These are phyloP conservation scores for Hemisphaericaspora xylanilytica DNA, from an alignment of 1,139 yeast species.

Conservation along the genomic window DNA sequence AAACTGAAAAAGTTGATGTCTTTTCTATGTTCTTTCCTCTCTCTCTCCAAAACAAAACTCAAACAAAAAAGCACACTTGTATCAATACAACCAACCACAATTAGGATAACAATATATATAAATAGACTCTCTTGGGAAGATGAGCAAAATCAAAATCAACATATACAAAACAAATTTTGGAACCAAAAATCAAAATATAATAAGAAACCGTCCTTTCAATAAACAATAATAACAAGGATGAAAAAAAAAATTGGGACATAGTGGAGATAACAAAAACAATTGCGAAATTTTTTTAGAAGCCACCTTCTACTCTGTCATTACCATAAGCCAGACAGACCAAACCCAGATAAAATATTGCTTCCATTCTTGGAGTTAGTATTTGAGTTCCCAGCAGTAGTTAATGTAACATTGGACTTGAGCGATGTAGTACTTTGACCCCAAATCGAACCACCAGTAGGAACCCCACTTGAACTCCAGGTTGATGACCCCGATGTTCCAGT, in stretches of 20 bases:
- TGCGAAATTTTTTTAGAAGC: background rate
- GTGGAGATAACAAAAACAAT: background rate
- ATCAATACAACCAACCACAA: conserved; percentile 3
- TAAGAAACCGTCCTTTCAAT: conserved; percentile 3
- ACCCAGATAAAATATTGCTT: conserved; percentile 8
- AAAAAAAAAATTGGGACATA: background rate
- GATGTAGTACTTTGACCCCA: conserved; percentile 11
- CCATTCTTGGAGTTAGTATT: conserved; percentile 4
- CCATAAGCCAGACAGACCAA: conserved; percentile 10
- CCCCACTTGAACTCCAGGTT: conserved; percentile 8
- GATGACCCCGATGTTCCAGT: conserved; percentile 8
- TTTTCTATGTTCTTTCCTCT: background rate
- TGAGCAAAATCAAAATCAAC: background rate
- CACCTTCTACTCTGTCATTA: background rate
- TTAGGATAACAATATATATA: background rate
- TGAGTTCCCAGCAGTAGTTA: conserved; percentile 6
- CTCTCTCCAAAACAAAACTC: background rate
- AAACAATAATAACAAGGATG: background rate
- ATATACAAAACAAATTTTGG: conserved; percentile 1
- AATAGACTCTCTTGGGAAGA: too few relatives aligned
- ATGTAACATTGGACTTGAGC: conserved; percentile 7
- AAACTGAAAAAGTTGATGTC: background rate
- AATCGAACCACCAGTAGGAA: conserved; percentile 8
- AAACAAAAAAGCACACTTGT: background rate
- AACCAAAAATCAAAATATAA: background rate